phyloP scores from a whole-genome alignment of 2,329 filamentous ascomycete species.

The Sporothrix mexicana region DNA sequence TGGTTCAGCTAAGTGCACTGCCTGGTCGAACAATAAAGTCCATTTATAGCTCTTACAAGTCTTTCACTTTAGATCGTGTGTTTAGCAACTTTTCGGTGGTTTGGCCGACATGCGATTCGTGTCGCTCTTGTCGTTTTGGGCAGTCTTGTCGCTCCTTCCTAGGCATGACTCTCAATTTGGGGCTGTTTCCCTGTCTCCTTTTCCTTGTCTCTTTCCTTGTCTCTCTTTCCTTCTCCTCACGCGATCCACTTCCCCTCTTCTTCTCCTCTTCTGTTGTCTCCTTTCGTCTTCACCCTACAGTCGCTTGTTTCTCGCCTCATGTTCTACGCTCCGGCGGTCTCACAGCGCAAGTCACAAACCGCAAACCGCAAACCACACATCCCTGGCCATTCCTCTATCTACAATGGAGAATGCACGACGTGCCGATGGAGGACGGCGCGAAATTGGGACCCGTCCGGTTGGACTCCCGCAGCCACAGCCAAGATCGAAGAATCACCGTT shows the following conservation, averaged over 20 bases:
- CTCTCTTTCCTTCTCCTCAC: not conserved
- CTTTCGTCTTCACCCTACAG: not conserved
- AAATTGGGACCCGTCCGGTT: slow-evolving; percentile 24
- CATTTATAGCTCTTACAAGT: too few relatives aligned
- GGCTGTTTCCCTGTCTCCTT: not conserved
- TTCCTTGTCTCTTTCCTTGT: not conserved
- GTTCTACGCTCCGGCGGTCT: not conserved
- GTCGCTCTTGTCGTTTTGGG: too few relatives aligned
- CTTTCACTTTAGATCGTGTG: too few relatives aligned
- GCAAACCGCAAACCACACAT: not conserved
- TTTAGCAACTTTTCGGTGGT: too few relatives aligned
- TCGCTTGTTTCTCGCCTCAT: not conserved
- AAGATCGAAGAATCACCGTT: not conserved
- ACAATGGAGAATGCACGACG: too few relatives aligned
- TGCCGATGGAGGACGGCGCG: slow-evolving; percentile 18
- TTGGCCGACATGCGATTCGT: too few relatives aligned
- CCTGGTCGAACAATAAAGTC: too few relatives aligned
- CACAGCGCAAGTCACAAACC: too few relatives aligned
- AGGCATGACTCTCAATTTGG: not conserved
- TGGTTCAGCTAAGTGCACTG: too few relatives aligned
- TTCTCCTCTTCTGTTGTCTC: not conserved
- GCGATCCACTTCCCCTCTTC: not conserved
- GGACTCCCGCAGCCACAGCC: not conserved
- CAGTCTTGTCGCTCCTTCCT: slow-evolving; percentile 13
- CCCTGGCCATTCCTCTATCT: not conserved